Evolutionary conservation across 441 rosid species (phyloP).

Genomic region (Euphorbia celastroides): DNA sequence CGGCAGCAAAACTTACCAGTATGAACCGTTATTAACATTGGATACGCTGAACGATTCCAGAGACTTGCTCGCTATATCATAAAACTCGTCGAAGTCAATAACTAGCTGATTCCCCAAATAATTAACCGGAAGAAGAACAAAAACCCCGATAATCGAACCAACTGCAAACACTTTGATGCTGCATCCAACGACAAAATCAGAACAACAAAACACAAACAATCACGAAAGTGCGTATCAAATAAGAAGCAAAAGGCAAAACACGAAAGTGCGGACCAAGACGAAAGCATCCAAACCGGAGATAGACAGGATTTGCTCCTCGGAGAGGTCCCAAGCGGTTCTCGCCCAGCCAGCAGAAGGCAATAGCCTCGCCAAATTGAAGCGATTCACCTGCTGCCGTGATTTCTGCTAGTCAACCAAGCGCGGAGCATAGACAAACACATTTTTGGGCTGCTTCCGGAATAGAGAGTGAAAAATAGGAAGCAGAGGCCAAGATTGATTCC

Average conservation of each 20-base stretch:
- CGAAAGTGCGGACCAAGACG: constrained; percentile 58
- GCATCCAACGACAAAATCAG: constrained; percentile 22
- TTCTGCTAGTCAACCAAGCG: constrained; percentile 45
- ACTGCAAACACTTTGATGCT: constrained; percentile 65
- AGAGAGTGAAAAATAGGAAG: constrained; percentile 61
- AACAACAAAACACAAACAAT: neutral
- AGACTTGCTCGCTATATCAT: constrained; percentile 57
- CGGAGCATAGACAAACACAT: constrained; percentile 57
- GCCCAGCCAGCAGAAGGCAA: constrained; percentile 89
- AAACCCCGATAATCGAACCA: constrained; percentile 62
- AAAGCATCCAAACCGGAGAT: constrained; percentile 67
- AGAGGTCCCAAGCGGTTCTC: constrained; percentile 52
- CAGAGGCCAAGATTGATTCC: constrained; percentile 91
- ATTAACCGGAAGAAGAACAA: constrained; percentile 79
- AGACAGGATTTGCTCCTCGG: constrained; percentile 62
- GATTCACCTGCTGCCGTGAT: constrained; percentile 16
- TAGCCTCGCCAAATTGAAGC: constrained; percentile 57
- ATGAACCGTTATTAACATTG: constrained; percentile 79
- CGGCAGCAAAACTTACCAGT: constrained; percentile 38
- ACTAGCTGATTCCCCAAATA: constrained; percentile 64
- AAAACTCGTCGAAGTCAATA: constrained; percentile 34
- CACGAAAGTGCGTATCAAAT: neutral
- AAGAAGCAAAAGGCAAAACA: constrained; percentile 31
- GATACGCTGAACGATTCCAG: constrained; percentile 80
- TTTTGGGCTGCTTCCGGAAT: constrained; percentile 86